phyloP scores from a whole-genome alignment of 768 basidiomycete genomes.

The Lyophyllum atratum region DNA sequence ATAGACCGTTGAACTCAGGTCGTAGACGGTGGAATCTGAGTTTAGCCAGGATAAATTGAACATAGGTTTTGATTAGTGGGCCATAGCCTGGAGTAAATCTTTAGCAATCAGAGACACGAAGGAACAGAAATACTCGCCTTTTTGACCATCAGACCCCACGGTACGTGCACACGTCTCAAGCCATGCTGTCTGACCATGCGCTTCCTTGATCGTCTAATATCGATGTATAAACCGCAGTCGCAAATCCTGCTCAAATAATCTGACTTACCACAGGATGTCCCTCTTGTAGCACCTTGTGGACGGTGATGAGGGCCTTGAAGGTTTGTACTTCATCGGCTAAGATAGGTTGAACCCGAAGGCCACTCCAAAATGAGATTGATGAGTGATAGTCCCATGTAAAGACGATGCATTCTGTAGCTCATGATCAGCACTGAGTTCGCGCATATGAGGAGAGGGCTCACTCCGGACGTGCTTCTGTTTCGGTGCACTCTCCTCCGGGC shows the following conservation, averaged over 20 bases:
- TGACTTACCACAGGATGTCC: constrained; percentile 85
- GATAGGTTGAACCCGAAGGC: constrained; percentile 94
- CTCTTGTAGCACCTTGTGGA: constrained; percentile 97
- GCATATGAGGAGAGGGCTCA: constrained; percentile 40
- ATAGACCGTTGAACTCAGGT: constrained; percentile 97
- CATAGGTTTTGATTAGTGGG: constrained; percentile 91
- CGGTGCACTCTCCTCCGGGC: constrained; percentile 91
- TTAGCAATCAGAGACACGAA: constrained; percentile 1
- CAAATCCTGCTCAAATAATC: constrained; percentile 1
- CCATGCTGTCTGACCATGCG: constrained; percentile 96
- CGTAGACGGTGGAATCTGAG: constrained; percentile 93
- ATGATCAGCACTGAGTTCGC: neutral
- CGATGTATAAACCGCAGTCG: constrained; percentile 6
- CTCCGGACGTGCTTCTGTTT: constrained; percentile 99
- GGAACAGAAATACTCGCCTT: constrained; percentile 51
- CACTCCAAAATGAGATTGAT: constrained; percentile 97
- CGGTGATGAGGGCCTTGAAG: constrained; percentile 96
- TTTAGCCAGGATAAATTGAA: constrained; percentile 93
- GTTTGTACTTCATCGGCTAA: constrained; percentile 97
- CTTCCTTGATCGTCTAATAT: constrained; percentile 89
- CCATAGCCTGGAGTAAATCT: constrained; percentile 70
- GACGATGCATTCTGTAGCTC: constrained; percentile 84
- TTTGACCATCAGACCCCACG: constrained; percentile 71
- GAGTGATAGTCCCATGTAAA: constrained; percentile 99
- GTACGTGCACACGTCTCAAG: constrained; percentile 96